These are phyloP conservation scores for Ascochyta koolunga DNA, from an alignment of 2,329 filamentous ascomycete species.

Conservation along the genomic window DNA sequence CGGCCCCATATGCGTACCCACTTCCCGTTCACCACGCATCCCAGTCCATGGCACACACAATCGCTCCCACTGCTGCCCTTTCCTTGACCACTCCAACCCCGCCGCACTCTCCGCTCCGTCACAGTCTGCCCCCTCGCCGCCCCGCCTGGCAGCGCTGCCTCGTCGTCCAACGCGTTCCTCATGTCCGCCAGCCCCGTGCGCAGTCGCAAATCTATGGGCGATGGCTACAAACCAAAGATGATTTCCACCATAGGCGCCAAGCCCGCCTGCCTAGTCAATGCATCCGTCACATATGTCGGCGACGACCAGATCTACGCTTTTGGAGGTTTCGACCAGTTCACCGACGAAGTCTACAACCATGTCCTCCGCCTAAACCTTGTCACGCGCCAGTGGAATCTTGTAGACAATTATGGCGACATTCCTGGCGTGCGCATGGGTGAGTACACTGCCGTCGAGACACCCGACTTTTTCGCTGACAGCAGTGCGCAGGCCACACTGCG, in stretches of 20 bases:
- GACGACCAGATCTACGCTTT: slow-evolving; percentile 98
- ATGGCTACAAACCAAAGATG: slow-evolving; percentile 84
- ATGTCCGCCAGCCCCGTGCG: slow-evolving; percentile 78
- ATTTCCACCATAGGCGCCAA: slow-evolving; percentile 66
- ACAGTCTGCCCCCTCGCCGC: slow-evolving; percentile 52
- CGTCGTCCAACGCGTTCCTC: slow-evolving; percentile 82
- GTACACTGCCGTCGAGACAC: slow-evolving; percentile 22
- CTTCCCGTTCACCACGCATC: slow-evolving; percentile 11
- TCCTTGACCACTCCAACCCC: slow-evolving; percentile 26
- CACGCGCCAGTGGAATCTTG: slow-evolving; percentile 89
- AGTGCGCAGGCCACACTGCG: slow-evolving; percentile 78
- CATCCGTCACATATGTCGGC: slow-evolving; percentile 97
- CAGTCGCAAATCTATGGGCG: slow-evolving; percentile 58
- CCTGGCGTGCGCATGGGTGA: slow-evolving; percentile 95
- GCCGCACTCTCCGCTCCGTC: slow-evolving; percentile 44
- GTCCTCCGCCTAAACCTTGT: slow-evolving; percentile 86
- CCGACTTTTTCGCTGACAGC: slow-evolving; percentile 17
- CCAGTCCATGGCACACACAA: slow-evolving; percentile 40
- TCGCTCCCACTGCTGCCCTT: slow-evolving; percentile 27
- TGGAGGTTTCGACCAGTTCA: slow-evolving; percentile 98
- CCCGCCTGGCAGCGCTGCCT: slow-evolving; percentile 57
- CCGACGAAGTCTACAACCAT: slow-evolving; percentile 98
- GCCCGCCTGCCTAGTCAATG: slow-evolving; percentile 94
- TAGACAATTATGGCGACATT: slow-evolving; percentile 98
- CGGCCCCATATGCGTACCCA: slow-evolving; percentile 25